Conservation (phyloP, 371 early-diverging fungal species). For the Zopfochytrium polystomum region DNA sequence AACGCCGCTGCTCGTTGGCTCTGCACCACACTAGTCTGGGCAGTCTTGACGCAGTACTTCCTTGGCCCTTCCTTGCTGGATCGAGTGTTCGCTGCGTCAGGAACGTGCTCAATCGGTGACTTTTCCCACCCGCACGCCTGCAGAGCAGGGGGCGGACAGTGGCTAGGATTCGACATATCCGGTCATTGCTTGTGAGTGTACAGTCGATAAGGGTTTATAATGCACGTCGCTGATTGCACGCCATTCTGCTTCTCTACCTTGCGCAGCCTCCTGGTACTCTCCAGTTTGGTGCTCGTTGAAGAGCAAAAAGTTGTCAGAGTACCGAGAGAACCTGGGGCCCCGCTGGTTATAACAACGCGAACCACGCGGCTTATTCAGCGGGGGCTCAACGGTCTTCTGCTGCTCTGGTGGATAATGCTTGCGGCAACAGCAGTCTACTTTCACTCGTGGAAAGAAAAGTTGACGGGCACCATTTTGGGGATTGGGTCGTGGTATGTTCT, state of each 20-base stretch:
- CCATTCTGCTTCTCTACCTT: too few relatives aligned
- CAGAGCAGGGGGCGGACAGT: conserved; percentile 63
- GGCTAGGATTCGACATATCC: conserved; percentile 70
- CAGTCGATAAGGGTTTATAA: too few relatives aligned
- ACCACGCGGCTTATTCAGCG: too few relatives aligned
- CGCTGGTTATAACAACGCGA: too few relatives aligned
- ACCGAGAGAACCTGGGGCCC: too few relatives aligned
- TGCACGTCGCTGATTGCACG: too few relatives aligned
- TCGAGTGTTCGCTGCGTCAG: conserved; percentile 68
- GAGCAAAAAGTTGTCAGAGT: too few relatives aligned
- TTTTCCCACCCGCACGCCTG: conserved; percentile 42
- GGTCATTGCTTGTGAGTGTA: conserved; percentile 93
- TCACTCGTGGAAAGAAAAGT: conserved; percentile 71
- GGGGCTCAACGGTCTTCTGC: conserved; percentile 33
- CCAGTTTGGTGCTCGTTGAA: too few relatives aligned
- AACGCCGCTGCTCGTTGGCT: conserved; percentile 53
- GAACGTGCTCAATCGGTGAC: conserved; percentile 55
- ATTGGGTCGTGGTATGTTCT: conserved; percentile 64
- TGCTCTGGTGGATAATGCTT: conserved; percentile 74
- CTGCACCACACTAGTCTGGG: conserved; percentile 80
- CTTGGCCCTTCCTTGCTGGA: conserved; percentile 80
- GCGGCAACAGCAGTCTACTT: conserved; percentile 75
- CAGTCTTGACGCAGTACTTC: conserved; percentile 75
- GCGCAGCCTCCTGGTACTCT: too few relatives aligned
- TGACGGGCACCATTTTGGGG: conserved; percentile 68